Base-by-base conservation (phyloP, 495 filamentous ascomycete species). In the Trichocladium antarcticum region DNA sequence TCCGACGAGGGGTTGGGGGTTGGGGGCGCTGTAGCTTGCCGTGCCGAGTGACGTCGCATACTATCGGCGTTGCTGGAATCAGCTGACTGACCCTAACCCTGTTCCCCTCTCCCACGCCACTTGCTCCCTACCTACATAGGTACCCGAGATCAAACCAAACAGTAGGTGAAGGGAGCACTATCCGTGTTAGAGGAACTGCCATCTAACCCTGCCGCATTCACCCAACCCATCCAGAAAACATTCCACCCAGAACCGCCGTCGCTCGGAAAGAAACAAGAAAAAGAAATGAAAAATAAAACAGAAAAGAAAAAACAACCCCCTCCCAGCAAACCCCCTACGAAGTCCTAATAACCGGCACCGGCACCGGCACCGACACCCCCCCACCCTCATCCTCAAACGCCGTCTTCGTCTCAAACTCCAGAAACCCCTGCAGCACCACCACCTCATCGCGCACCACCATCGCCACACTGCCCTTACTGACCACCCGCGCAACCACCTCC, bases 391-490 rank as follows among this genome's bases (percentile, higher is more conserved):
- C 43, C n/a, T 20, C 54, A 50, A 57, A 57, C 35, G 9, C 16
- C 24, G 44, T 51, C 40, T 48, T 57, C 9, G 57, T 47, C 36
- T 59, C 48, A 52, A 59, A 55, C 43, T 59, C 57, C 47, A 59
- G 28, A 34, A 59, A 59, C 16, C 54, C 47, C 29, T 52, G 54
- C n/a, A 59, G 20, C 38, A 59, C 49, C 12, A 50, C 57, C 20
- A 59, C 32, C 42, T 56, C 50, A 17, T 59, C 50, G 0, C 50
- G 37, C 20, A 54, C 48, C 17, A 34, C 57, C 41, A 60, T 47
- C 12, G 47, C 57, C 32, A 59, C 42, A 31, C 42, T 41, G 11
- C 22, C 50, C 45, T 57, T 57, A 4, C 17, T 45, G 21, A 57
- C 54, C 9, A 59, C 51, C 35, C 31, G 22, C 14, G 55, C 46